Conservation (phyloP, 495 filamentous ascomycete genomes). For the Melanomma pulvis-pyrius region DNA sequence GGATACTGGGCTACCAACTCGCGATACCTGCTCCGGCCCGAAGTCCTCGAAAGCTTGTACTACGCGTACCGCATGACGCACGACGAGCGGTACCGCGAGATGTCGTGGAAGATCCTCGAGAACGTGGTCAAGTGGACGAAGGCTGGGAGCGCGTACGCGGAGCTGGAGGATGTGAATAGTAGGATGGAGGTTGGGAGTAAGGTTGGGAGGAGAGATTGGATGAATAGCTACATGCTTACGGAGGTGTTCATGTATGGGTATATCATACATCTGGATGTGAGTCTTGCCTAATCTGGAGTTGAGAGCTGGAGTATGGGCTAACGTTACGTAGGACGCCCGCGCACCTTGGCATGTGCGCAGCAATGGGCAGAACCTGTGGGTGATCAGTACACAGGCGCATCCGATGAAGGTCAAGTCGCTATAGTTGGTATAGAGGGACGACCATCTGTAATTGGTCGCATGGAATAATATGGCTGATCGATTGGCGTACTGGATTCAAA, state of each 20-base stretch:
- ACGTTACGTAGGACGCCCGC: slow-evolving; percentile 8
- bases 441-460: no score
- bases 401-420: slow-evolving; percentile 26
- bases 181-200: slow-evolving; percentile 48
- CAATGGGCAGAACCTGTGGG: slow-evolving; percentile 25
- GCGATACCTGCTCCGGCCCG: slow-evolving; percentile 74
- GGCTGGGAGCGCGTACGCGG: slow-evolving; percentile 69
- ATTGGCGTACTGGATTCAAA: no score
- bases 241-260: slow-evolving; percentile 87
- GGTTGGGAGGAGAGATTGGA: slow-evolving; percentile 66
- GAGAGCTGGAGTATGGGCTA: not conserved
- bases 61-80: slow-evolving; percentile 81
- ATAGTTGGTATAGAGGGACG: no score
- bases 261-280: slow-evolving; percentile 56
- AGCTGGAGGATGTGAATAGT: slow-evolving; percentile 65
- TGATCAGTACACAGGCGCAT: slow-evolving; percentile 35
- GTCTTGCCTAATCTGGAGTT: not conserved
- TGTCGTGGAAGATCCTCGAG: slow-evolving; percentile 79
- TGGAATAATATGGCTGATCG: no score
- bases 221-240: slow-evolving; percentile 88
- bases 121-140: slow-evolving; percentile 66
- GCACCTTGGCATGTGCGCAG: slow-evolving; percentile 15
- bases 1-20: slow-evolving; percentile 72
- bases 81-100: slow-evolving; percentile 54
- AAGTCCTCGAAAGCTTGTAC: slow-evolving; percentile 85